Conservation (phyloP, 2,329 filamentous ascomycete genomes). For the Amphichorda felina region DNA sequence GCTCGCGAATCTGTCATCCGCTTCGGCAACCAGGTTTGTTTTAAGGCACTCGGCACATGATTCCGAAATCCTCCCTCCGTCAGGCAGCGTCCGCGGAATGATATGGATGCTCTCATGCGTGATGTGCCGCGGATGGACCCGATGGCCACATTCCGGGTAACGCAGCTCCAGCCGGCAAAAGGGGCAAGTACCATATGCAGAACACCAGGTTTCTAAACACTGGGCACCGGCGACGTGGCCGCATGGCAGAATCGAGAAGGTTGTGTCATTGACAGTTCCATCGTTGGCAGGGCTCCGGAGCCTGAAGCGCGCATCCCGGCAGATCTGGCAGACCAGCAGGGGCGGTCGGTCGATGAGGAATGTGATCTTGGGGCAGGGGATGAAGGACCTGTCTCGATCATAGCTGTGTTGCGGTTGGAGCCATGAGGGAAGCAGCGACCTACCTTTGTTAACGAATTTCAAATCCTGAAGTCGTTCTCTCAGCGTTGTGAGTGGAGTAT, state of each 20-base stretch:
- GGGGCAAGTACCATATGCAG: constrained; percentile 14
- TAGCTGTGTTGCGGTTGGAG: background rate
- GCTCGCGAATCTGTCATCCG: background rate
- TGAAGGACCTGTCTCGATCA: constrained; percentile 7
- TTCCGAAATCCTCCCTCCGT: constrained; percentile 16
- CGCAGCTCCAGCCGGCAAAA: constrained; percentile 18
- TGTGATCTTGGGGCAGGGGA: constrained; percentile 15
- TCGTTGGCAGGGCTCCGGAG: constrained; percentile 7
- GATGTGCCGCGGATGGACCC: constrained; percentile 11
- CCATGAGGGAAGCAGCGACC: background rate
- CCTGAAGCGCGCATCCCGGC: constrained; percentile 8
- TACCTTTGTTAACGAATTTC: background rate
- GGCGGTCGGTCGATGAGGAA: constrained; percentile 13
- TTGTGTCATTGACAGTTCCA: constrained; percentile 7
- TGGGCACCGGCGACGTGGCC: constrained; percentile 18
- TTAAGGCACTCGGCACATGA: constrained; percentile 9
- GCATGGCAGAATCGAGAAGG: constrained; percentile 19
- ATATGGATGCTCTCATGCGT: constrained; percentile 15
- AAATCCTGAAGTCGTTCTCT: background rate
- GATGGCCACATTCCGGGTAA: constrained; percentile 17
- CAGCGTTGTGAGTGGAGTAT: background rate
- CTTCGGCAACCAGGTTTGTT: constrained; percentile 2
- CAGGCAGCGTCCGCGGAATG: constrained; percentile 18
- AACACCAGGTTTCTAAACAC: constrained; percentile 17
- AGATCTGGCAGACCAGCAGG: constrained; percentile 13